Evolutionary conservation across 2,329 filamentous ascomycete genomes (phyloP).

Genomic region (Diplodia sapinea): DNA sequence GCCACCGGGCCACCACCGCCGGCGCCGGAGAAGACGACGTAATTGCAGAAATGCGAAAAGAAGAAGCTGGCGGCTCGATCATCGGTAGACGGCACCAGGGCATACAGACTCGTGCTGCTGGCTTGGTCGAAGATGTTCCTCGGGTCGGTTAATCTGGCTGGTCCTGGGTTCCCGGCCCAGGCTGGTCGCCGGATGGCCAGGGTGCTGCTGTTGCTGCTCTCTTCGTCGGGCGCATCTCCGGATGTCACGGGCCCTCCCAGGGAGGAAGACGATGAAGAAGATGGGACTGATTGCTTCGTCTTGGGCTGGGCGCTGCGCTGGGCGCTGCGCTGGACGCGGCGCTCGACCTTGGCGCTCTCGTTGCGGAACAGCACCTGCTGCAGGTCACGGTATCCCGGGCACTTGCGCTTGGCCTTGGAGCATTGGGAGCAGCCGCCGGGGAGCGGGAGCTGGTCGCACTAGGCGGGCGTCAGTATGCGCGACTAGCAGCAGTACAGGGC

Average conservation of each 20-base stretch:
- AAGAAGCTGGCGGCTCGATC: conserved; percentile 43
- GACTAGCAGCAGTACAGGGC: too few relatives aligned
- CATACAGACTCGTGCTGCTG: neutral
- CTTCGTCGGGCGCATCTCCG: neutral
- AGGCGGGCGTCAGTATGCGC: neutral
- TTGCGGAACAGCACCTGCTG: conserved; percentile 43
- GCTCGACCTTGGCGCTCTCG: conserved; percentile 37
- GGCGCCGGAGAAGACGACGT: conserved; percentile 7
- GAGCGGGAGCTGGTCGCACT: conserved; percentile 45
- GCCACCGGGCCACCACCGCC: neutral
- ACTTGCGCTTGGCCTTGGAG: conserved; percentile 38
- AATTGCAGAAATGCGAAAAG: conserved; percentile 40
- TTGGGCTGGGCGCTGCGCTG: neutral
- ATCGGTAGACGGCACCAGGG: conserved; percentile 37
- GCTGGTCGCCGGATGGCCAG: neutral
- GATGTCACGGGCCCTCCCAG: neutral
- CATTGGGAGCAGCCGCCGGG: conserved; percentile 42
- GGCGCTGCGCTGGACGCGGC: too few relatives aligned
- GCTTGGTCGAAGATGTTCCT: neutral
- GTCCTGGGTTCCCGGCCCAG: conserved; percentile 32
- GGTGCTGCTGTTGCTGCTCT: neutral
- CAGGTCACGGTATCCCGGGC: conserved; percentile 43
- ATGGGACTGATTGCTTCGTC: conserved; percentile 7
- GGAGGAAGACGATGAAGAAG: too few relatives aligned
- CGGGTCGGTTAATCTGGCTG: conserved; percentile 37